Evolutionary conservation across 2,329 filamentous ascomycete genomes (phyloP).

Genomic region (Hymenotorrendiella dingleyae): DNA sequence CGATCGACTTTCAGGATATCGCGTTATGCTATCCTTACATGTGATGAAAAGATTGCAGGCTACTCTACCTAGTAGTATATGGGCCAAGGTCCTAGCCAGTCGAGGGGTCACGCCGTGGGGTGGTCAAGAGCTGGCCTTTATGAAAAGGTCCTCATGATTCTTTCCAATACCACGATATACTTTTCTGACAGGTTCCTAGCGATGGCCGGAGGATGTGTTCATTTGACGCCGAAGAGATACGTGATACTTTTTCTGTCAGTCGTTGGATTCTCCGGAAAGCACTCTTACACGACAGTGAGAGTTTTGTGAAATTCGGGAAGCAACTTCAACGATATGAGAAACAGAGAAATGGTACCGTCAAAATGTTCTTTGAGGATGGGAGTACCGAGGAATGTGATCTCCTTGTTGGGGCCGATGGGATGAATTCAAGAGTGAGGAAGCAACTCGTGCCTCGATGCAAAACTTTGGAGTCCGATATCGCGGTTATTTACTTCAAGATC

Average conservation of each 20-base stretch:
- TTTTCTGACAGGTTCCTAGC: conserved; percentile 2
- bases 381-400: conserved; percentile 41
- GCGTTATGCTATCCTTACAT: conserved; percentile 24
- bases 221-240: conserved; percentile 20
- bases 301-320: conserved; percentile 30
- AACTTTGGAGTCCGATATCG: conserved; percentile 15
- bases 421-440: conserved; percentile 42
- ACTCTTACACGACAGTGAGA: conserved; percentile 16
- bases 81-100: conserved; percentile 14
- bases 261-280: conserved; percentile 22
- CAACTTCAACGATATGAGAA: conserved; percentile 26
- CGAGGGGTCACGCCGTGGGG: conserved; percentile 20
- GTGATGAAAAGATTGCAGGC: conserved; percentile 22
- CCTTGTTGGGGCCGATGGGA: conserved; percentile 50
- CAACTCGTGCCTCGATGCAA: conserved; percentile 22
- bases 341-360: conserved; percentile 27
- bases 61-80: conserved; percentile 18
- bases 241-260: conserved; percentile 23
- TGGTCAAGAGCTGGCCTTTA: conserved; percentile 23
- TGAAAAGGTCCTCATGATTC: too few relatives aligned
- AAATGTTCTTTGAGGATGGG: conserved; percentile 39
- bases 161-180: too few relatives aligned
- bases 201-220: conserved; percentile 21
- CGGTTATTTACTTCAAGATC: conserved; percentile 28
- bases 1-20: conserved; percentile 23